phyloP scores from a whole-genome alignment of 805 yeast genomes.

The Scheffersomyces coipomensis region DNA sequence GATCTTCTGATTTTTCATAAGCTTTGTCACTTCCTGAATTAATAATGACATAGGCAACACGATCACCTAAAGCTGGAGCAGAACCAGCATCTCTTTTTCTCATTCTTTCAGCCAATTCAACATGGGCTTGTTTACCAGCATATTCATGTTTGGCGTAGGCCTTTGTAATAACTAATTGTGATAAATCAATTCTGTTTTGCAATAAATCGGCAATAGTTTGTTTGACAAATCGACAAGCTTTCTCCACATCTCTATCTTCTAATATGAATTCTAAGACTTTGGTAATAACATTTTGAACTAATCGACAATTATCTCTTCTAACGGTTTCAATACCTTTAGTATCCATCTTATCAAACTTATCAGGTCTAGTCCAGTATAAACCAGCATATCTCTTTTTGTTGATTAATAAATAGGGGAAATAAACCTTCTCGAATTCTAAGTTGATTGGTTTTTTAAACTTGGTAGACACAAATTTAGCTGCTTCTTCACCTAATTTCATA shows the following conservation, averaged over 20 bases:
- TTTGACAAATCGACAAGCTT: constrained; percentile 83
- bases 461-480: constrained; percentile 83
- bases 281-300: constrained; percentile 93
- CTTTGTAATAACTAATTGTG: constrained; percentile 90
- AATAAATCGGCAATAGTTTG: constrained; percentile 84
- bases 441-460: constrained; percentile 84
- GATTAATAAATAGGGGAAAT: constrained; percentile 89
- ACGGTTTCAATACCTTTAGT: constrained; percentile 98
- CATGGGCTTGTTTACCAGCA: constrained; percentile 96
- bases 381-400: constrained; percentile 98
- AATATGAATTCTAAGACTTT: constrained; percentile 81
- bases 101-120: constrained; percentile 94
- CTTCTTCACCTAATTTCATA: constrained; percentile 91
- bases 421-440: constrained; percentile 94
- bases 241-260: constrained; percentile 82
- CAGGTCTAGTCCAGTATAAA: constrained; percentile 88
- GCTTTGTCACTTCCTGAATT: constrained; percentile 77
- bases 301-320: constrained; percentile 93
- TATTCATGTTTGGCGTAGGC: constrained; percentile 87
- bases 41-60: constrained; percentile 95
- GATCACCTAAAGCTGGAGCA: constrained; percentile 95
- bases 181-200: constrained; percentile 89
- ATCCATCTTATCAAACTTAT: constrained; percentile 95
- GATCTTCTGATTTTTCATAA: constrained; percentile 96
- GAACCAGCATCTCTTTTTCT: constrained; percentile 94